These are phyloP conservation scores for Boletus subcaerulescens DNA, from an alignment of 768 basidiomycete species.

Conservation along the genomic window DNA sequence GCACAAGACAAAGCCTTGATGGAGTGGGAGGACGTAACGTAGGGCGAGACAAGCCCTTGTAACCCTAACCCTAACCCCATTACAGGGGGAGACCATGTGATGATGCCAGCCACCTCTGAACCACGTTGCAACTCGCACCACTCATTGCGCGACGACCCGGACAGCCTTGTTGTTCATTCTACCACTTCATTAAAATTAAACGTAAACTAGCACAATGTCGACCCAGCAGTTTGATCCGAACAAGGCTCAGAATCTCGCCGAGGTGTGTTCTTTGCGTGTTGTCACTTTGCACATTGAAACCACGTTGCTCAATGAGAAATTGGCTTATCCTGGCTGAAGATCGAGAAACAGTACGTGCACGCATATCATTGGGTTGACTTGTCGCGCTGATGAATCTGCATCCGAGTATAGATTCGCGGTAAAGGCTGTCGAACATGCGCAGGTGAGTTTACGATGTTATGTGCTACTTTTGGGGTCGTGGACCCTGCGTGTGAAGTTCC, in stretches of 20 bases:
- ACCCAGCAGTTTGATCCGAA: slow-evolving; percentile 74
- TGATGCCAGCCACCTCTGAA: not conserved
- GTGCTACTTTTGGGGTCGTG: not conserved
- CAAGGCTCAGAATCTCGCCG: slow-evolving; percentile 86
- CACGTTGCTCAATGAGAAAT: slow-evolving; percentile 22
- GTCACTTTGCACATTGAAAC: slow-evolving; percentile 10
- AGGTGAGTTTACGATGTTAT: slow-evolving; percentile 47
- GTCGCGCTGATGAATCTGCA: slow-evolving; percentile 10
- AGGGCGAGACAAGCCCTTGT: not conserved
- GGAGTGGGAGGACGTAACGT: not conserved
- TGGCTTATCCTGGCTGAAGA: slow-evolving; percentile 43
- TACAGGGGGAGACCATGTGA: slow-evolving; percentile 10
- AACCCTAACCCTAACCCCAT: slow-evolving; percentile 24
- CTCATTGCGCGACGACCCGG: not conserved
- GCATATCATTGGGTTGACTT: not conserved
- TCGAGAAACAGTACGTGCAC: slow-evolving; percentile 87
- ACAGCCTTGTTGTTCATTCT: not conserved
- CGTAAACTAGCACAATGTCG: slow-evolving; percentile 39
- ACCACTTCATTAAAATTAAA: slow-evolving; percentile 15
- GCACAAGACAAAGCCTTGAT: not conserved
- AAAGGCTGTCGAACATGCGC: slow-evolving; percentile 93
- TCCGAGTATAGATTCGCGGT: slow-evolving; percentile 44
- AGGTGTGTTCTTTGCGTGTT: slow-evolving; percentile 49
- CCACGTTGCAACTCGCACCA: not conserved
- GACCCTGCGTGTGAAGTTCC: slow-evolving; percentile 4